Evolutionary conservation across 768 basidiomycete genomes (phyloP).

Genomic region (Leccinellum albellum): DNA sequence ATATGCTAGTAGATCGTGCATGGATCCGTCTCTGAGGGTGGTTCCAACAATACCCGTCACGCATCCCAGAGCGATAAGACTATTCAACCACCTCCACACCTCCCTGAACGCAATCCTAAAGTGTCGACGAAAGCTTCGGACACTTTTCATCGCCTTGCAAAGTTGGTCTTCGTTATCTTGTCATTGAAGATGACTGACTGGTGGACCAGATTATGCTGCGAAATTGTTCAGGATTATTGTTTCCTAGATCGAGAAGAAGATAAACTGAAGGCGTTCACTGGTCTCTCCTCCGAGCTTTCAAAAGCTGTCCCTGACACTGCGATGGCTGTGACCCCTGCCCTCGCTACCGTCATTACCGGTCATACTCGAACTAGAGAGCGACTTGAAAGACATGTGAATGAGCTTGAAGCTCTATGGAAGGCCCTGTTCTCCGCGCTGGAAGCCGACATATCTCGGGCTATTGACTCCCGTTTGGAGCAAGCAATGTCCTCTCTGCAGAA

Average conservation of each 20-base stretch:
- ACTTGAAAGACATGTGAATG: slow-evolving; percentile 36
- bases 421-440: slow-evolving; percentile 41
- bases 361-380: slow-evolving; percentile 43
- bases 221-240: slow-evolving; percentile 42
- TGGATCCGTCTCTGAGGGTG: slow-evolving; percentile 6
- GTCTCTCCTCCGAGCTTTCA: slow-evolving; percentile 46
- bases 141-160: slow-evolving; percentile 41
- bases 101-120: slow-evolving; percentile 4
- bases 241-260: slow-evolving; percentile 42
- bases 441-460: slow-evolving; percentile 37
- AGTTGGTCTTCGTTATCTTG: slow-evolving; percentile 16
- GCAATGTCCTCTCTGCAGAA: slow-evolving; percentile 34
- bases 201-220: slow-evolving; percentile 40
- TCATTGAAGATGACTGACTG: slow-evolving; percentile 9
- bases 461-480: slow-evolving; percentile 31
- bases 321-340: slow-evolving; percentile 40
- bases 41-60: slow-evolving; percentile 3
- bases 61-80: slow-evolving; percentile 7
- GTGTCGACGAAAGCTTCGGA: slow-evolving; percentile 16
- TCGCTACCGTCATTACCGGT: slow-evolving; percentile 41
- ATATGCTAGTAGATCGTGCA: slow-evolving; percentile 14
- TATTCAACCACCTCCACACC: neutral
- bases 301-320: slow-evolving; percentile 42
- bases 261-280: slow-evolving; percentile 47
- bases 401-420: slow-evolving; percentile 46